Percentiles rank a stretch among this genome's conserved stretches.
These are phyloP conservation scores for Epichloe elymi DNA, from an alignment of 2,329 filamentous ascomycete genomes.

Conservation along the genomic window DNA sequence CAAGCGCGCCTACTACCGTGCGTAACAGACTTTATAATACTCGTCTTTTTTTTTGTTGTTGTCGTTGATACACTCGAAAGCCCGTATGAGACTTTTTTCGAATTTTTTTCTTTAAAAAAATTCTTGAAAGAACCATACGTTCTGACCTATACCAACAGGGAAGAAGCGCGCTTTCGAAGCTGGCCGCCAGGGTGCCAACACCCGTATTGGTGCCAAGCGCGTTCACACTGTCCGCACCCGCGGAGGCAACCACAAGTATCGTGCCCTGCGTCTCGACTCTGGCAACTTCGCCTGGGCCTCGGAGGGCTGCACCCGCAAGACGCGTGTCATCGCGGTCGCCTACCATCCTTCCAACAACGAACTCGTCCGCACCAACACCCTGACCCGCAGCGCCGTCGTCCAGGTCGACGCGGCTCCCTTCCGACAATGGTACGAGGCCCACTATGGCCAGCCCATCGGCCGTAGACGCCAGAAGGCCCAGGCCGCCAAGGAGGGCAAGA, in stretches of 20 bases:
- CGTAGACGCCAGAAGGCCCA: slow-evolving; percentile 82
- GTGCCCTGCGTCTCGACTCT: slow-evolving; percentile 93
- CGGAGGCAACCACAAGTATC: slow-evolving; percentile 99
- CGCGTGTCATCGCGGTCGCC: slow-evolving; percentile 93
- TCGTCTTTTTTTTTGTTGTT: slow-evolving; percentile 7
- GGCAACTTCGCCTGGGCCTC: slow-evolving; percentile 99
- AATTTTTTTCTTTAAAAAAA: neutral
- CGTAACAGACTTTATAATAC: slow-evolving; percentile 27
- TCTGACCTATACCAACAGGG: slow-evolving; percentile 63
- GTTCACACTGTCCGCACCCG: slow-evolving; percentile 94
- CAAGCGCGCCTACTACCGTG: slow-evolving; percentile 88
- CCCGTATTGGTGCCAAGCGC: slow-evolving; percentile 94
- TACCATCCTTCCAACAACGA: slow-evolving; percentile 99
- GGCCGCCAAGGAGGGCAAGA: slow-evolving; percentile 43
- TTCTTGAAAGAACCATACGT: slow-evolving; percentile 39
- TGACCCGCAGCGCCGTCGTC: slow-evolving; percentile 97
- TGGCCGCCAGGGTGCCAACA: slow-evolving; percentile 98
- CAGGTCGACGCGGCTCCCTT: slow-evolving; percentile 98
- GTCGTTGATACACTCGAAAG: slow-evolving; percentile 36
- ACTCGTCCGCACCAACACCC: slow-evolving; percentile 98
- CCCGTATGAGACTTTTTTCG: slow-evolving; percentile 40
- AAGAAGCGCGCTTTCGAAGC: slow-evolving; percentile 99
- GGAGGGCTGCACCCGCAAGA: slow-evolving; percentile 96
- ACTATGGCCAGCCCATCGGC: slow-evolving; percentile 88
- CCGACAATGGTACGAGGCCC: slow-evolving; percentile 99